Base-by-base conservation (phyloP, 345 rosid species). In the Jatropha curcas region DNA sequence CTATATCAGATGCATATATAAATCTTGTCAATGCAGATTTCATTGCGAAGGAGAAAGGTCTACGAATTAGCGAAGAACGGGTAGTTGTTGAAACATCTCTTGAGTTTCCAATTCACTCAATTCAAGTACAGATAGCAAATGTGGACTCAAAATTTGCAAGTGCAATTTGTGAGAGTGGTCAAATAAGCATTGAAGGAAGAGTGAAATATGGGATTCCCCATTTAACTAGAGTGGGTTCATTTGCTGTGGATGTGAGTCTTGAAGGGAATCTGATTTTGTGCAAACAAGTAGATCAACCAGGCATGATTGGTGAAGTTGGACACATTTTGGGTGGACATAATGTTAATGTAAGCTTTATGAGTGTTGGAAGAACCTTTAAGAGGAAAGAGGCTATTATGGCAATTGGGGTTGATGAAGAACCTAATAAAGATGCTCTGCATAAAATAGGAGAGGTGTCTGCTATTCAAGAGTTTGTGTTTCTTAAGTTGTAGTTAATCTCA, bases 1-100 rank as follows among this genome's bases (percentile, higher is more conserved):
- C 96, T 0, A 92, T 90, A 64, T 92, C 97, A 16, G 28, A 77
- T 70, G 79, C 96, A 3, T 82, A 62, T n/a, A 75, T 90, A 79
- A 92, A 92, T 82, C 82, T 92, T 33, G 96, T 92, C 50, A 92
- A 92, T 55, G 96, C 96, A 68, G 97, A 92, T 73, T 90, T 88
- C 85, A 85, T 72, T n/a, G 97, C 96, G 55, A 92, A 88, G 76
- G 89, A 87, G 61, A 92, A 87, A 77, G 97, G 97, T 34, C 84
- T 92, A 17, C 84, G 90, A 17, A 88, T 92, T 3, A 88, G 84
- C 7, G 94, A 92, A 77, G 96, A 92, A 69, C 87, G 94, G 2
- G 75, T 76, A 48, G 80, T 65, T 0, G 88, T 86, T 0, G 93
- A 88, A 16, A 25, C 85, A 19, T 83, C 87, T 10, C 87, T 88